These are phyloP conservation scores for Hypomontagnella monticulosa DNA, from an alignment of 495 filamentous ascomycete species.

Conservation along the genomic window DNA sequence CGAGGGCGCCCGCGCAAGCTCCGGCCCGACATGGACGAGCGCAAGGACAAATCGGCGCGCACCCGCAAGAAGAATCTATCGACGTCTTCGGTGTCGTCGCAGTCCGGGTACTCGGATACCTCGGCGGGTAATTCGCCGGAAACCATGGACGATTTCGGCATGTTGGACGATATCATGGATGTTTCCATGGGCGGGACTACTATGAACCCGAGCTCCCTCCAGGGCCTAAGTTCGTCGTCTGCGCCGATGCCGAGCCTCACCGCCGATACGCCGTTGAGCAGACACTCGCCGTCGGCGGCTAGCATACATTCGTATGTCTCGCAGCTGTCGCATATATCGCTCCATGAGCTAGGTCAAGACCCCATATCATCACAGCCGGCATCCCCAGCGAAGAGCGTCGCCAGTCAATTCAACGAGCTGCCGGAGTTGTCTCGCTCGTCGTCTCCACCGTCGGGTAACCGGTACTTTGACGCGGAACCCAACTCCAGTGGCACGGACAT, in stretches of 20 bases:
- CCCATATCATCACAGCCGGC: constrained; percentile 48
- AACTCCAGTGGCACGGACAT: constrained; percentile 45
- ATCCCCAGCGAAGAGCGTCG: constrained; percentile 59
- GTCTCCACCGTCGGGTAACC: constrained; percentile 54
- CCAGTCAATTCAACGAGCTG: constrained; percentile 51
- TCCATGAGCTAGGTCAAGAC: constrained; percentile 36
- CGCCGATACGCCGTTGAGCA: constrained; percentile 38
- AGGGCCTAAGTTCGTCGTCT: constrained; percentile 45
- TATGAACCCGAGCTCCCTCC: constrained; percentile 53
- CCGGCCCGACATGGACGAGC: constrained; percentile 66
- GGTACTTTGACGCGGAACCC: constrained; percentile 57
- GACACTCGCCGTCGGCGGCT: constrained; percentile 50
- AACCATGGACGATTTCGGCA: constrained; percentile 49
- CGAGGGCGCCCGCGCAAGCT: constrained; percentile 60
- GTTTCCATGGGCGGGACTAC: constrained; percentile 51
- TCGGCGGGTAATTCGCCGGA: constrained; percentile 58
- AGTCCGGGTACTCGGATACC: constrained; percentile 60
- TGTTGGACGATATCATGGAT: constrained; percentile 60
- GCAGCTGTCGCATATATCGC: constrained; percentile 49
- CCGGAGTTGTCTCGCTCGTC: constrained; percentile 61
- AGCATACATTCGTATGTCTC: constrained; percentile 54
- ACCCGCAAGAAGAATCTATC: constrained; percentile 62
- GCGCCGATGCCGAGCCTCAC: constrained; percentile 52
- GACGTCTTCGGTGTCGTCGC: constrained; percentile 56
- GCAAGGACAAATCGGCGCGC: constrained; percentile 69